A percentile compares a stretch with the other conserved stretches of the same genome.
phyloP scores from a whole-genome alignment of 805 yeast species.

The Scheffersomyces ergatensis region DNA sequence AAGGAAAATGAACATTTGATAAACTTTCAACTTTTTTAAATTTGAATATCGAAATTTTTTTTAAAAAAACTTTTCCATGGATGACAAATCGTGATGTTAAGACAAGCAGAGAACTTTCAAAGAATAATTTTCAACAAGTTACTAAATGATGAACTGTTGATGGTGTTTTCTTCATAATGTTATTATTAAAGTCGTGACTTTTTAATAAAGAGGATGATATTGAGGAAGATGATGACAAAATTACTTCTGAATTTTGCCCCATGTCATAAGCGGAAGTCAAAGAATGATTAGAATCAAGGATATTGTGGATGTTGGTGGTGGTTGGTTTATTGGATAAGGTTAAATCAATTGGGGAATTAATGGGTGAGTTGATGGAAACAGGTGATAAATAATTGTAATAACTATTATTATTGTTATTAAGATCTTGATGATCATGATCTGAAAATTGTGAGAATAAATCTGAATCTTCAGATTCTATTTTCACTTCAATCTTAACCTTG shows the following conservation, averaged over 20 bases:
- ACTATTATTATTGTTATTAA: not conserved
- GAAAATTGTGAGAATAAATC: not conserved
- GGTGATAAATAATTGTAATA: slow-evolving; percentile 42
- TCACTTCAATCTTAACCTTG: not conserved
- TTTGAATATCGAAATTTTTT: too few species aligned
- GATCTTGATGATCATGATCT: not conserved
- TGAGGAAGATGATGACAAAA: slow-evolving; percentile 20
- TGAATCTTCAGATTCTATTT: not conserved
- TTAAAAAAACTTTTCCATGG: too few species aligned
- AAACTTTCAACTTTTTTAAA: too few species aligned
- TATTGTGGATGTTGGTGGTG: slow-evolving; percentile 5
- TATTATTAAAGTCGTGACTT: not conserved
- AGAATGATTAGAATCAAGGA: slow-evolving; percentile 4
- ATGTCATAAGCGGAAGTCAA: slow-evolving; percentile 20
- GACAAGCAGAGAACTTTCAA: slow-evolving; percentile 32
- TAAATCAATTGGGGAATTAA: slow-evolving; percentile 38
- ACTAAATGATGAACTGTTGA: too few species aligned
- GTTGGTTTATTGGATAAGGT: slow-evolving; percentile 16
- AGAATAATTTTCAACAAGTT: not conserved
- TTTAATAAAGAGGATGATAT: not conserved
- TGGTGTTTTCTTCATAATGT: not conserved
- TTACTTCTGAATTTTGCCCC: slow-evolving; percentile 49
- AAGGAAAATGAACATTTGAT: too few species aligned
- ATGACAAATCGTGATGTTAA: not conserved
- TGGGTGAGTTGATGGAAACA: slow-evolving; percentile 38